These are phyloP conservation scores for Penicillium sp. DNA, from an alignment of 2,329 filamentous ascomycete genomes.

Conservation along the genomic window DNA sequence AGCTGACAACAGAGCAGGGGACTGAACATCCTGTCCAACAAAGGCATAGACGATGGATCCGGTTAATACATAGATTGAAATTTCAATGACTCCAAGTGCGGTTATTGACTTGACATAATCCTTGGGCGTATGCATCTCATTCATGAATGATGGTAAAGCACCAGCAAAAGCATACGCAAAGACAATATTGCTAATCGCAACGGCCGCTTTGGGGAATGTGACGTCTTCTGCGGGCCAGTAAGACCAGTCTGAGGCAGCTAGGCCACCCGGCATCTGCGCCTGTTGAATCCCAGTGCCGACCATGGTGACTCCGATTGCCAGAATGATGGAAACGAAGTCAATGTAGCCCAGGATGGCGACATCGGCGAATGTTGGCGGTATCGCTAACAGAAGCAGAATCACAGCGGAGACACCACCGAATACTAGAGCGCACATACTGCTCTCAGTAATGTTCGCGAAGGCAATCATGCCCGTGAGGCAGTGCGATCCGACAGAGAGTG, in stretches of 20 bases:
- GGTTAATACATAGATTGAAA: slow-evolving; percentile 12
- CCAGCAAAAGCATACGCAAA: slow-evolving; percentile 18
- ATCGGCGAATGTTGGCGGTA: slow-evolving; percentile 31
- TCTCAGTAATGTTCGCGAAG: slow-evolving; percentile 10
- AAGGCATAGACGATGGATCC: slow-evolving; percentile 14
- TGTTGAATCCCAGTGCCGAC: slow-evolving; percentile 29
- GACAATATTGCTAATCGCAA: slow-evolving; percentile 16
- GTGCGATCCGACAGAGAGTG: slow-evolving; percentile 14
- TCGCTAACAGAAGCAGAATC: slow-evolving; percentile 29
- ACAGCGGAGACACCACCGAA: slow-evolving; percentile 11
- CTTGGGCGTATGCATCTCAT: slow-evolving; percentile 15
- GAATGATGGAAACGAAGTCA: slow-evolving; percentile 31
- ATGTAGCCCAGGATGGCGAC: slow-evolving; percentile 15
- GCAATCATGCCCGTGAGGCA: slow-evolving; percentile 15
- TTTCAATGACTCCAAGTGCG: slow-evolving; percentile 13
- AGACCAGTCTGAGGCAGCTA: slow-evolving; percentile 19
- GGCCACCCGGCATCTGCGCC: slow-evolving; percentile 7
- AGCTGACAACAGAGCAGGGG: slow-evolving; percentile 14
- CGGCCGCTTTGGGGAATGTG: slow-evolving; percentile 8
- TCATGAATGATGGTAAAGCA: slow-evolving; percentile 14
- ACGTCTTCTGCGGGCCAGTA: slow-evolving; percentile 11
- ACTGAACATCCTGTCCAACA: slow-evolving; percentile 17
- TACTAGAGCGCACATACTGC: slow-evolving; percentile 10
- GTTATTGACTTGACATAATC: slow-evolving; percentile 15
- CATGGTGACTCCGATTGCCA: slow-evolving; percentile 31